Base-by-base conservation (phyloP, 2,329 filamentous ascomycete species). In the Lecanosticta acicola region DNA sequence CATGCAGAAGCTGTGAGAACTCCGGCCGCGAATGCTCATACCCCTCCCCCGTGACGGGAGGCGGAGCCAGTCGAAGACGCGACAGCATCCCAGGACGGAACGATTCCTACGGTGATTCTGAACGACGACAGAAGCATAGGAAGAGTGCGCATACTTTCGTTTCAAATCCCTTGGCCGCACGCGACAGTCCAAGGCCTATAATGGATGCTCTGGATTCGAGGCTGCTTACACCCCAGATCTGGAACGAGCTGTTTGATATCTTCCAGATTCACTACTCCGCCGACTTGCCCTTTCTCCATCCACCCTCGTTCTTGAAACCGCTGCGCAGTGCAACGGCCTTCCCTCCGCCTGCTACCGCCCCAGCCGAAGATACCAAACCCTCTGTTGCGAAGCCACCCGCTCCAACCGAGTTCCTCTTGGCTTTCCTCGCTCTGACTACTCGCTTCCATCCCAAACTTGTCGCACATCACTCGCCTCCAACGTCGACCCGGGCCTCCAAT, bases 1-100 rank as follows among this genome's bases (percentile, higher is more conserved):
- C 79, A 13, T 94, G 87, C 70, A 80, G 85, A 51, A 81, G 81
- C 10, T 94, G 87, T 64, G 78, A 84, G 61, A 81, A 81, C 49
- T 79, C 79, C 41, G 80, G 82, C 36, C 78, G 85, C 61, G 78
- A 86, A 49, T 93, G 87, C 63, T 77, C 78, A 51, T 88, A 89
- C 64, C 84, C 85, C 7, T 71, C 79, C 24, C 70, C 75, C 4
- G 66, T 68, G 11, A 58, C 66, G 21, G 62, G 65, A 13, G 40
- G 18, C 9, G 32, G 32, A 24, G 65, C 62, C 13, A 60, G 26
- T 48, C 55, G 63, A 38, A 58, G 65, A 10, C 51, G 62, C 39
- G 53, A 56, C 34, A 56, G 54, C 43, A 38, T 54, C 14, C 49
- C 54, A 29, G 51, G 49, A 14, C 49, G 54, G 36, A 39, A 44